Evolutionary conservation across 1,139 yeast genomes (phyloP).

Genomic region (Yamadazyma aaseri): DNA sequence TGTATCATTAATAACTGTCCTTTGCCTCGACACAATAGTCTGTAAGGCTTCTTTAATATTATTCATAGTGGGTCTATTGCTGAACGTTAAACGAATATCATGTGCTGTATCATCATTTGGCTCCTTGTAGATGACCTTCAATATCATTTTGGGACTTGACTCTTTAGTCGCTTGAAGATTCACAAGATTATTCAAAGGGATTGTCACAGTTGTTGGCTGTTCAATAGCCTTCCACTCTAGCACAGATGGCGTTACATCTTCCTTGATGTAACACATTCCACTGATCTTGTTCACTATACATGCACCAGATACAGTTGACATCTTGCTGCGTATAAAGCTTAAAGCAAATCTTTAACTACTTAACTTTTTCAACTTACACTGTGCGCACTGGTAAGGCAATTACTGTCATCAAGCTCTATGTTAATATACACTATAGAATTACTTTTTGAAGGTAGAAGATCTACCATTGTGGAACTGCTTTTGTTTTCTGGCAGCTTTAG

Average conservation of each 20-base stretch:
- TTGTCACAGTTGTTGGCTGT: slow-evolving; percentile 45
- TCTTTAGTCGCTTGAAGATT: slow-evolving; percentile 76
- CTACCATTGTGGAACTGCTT: slow-evolving; percentile 43
- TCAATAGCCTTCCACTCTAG: slow-evolving; percentile 74
- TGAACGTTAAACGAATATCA: slow-evolving; percentile 60
- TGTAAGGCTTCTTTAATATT: slow-evolving; percentile 68
- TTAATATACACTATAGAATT: background rate
- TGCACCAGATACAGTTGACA: slow-evolving; percentile 52
- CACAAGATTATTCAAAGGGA: slow-evolving; percentile 53
- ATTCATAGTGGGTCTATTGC: slow-evolving; percentile 73
- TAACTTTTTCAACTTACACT: too few species aligned
- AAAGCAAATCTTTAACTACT: too few species aligned
- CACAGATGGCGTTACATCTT: slow-evolving; percentile 63
- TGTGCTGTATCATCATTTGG: slow-evolving; percentile 34
- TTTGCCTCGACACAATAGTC: slow-evolving; percentile 67
- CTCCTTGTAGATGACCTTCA: slow-evolving; percentile 52
- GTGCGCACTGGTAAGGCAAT: too few species aligned
- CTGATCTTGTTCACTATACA: slow-evolving; percentile 65
- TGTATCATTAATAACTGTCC: slow-evolving; percentile 43
- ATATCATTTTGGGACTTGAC: slow-evolving; percentile 64
- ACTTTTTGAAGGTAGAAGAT: slow-evolving; percentile 45
- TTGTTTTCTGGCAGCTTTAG: slow-evolving; percentile 48
- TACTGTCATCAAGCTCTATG: too few species aligned
- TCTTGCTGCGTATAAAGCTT: slow-evolving; percentile 1
- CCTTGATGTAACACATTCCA: slow-evolving; percentile 65